These are phyloP conservation scores for Abrus pulchellus DNA, from an alignment of 306 rosid species.

Conservation along the genomic window DNA sequence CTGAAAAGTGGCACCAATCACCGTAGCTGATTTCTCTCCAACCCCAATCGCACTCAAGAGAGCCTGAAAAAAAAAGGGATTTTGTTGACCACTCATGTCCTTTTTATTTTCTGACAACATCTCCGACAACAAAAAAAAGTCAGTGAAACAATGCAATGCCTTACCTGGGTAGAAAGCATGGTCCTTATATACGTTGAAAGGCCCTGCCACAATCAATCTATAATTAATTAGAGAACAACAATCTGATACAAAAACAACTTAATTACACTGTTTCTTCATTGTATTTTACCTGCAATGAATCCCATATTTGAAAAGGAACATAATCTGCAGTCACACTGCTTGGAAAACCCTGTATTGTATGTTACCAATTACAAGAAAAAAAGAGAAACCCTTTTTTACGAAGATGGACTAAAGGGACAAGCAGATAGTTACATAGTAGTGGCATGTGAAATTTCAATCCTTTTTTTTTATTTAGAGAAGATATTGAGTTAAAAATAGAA, in stretches of 20 bases:
- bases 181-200: conserved; percentile 93
- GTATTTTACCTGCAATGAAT: conserved; percentile 78
- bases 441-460: not conserved
- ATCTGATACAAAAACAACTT: conserved; percentile 33
- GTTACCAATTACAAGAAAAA: not conserved
- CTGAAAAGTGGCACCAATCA: conserved; percentile 98
- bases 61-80: conserved; percentile 61
- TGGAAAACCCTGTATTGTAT: conserved; percentile 87
- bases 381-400: conserved; percentile 2
- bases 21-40: conserved; percentile 97
- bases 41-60: conserved; percentile 95
- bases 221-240: conserved; percentile 33
- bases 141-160: conserved; percentile 33
- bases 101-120: not conserved
- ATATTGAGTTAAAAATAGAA: conserved; percentile 12
- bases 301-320: conserved; percentile 95
- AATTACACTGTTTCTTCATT: conserved; percentile 18
- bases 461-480: not conserved
- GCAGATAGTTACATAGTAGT: not conserved
- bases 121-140: not conserved
- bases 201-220: conserved; percentile 61
- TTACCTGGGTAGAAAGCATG: conserved; percentile 98
- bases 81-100: conserved; percentile 23
- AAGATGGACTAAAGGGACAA: conserved; percentile 36
- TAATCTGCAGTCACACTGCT: conserved; percentile 96